Base-by-base conservation (phyloP, 2,329 filamentous ascomycete species). In the Diaporthe citrichinensis region DNA sequence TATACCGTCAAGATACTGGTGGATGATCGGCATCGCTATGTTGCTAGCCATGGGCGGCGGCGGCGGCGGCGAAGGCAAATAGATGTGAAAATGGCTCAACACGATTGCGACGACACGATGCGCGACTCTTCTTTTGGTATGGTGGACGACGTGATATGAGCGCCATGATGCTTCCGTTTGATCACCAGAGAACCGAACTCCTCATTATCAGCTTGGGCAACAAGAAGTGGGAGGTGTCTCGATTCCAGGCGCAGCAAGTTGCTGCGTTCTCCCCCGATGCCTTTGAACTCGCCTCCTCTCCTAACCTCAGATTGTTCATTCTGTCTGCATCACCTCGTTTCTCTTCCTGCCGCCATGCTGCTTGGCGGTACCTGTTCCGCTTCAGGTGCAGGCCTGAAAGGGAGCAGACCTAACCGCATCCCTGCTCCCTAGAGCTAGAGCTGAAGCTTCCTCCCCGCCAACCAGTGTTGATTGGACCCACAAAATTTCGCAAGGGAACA, bases 1-100 rank as follows among this genome's bases (percentile, higher is more conserved):
- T 44, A 28, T 34, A 49, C 17, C 17, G 15, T 73, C 71, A 78
- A 92, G 91, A 83, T 93, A 93, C 82, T 94, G 92, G 92, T 93
- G 91, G 91, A 82, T 91, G 78, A 83, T 92, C 83, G 88, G 84
- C 28, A 86, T 90, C 39, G 87, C 88, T 39, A 79, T 93, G 67
- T 81, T 94, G 78, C 81, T 90, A 9, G 79, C 92, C 77, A 85
- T 88, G 68, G 87, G 88, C 61, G 88, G 90, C 71, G 90, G 86
- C 71, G 90, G 86, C 68, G 85, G 85, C 15, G 86, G 88, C 41
- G 87, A 86, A 15, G 86, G 87, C 79, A 90, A 90, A 83, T 89
- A 86, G 85, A 86, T 23, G 46, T 44, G 25, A 71, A 25, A 41
- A 75, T 71, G 28, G 62, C 59, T 46, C 41, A 74, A 68, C 58